Evolutionary conservation across 495 filamentous ascomycete species (phyloP).

Genomic region (Gamarada debralockiae): DNA sequence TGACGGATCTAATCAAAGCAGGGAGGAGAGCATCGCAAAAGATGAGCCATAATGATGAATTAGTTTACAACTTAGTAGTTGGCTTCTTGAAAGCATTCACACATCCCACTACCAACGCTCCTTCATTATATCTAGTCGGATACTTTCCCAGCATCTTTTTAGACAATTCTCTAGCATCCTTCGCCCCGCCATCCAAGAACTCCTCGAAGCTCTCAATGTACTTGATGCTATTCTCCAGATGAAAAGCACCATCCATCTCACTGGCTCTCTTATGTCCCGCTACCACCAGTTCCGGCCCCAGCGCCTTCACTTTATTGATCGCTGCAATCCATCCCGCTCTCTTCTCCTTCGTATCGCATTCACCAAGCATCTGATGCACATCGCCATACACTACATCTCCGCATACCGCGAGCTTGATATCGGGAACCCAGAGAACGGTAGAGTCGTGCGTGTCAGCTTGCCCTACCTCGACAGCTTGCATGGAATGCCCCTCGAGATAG

Average conservation of each 20-base stretch:
- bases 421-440: not conserved
- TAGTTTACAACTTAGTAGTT: too few relatives aligned
- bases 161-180: not conserved
- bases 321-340: slow-evolving; percentile 30
- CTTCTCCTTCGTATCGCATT: slow-evolving; percentile 25
- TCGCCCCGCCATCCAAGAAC: not conserved
- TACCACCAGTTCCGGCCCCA: slow-evolving; percentile 30
- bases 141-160: not conserved
- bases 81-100: not conserved
- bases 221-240: not conserved
- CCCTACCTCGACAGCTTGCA: slow-evolving; percentile 4
- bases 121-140: not conserved
- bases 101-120: not conserved
- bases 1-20: too few relatives aligned
- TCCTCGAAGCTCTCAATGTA: slow-evolving; percentile 4
- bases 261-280: slow-evolving; percentile 25
- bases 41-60: too few relatives aligned
- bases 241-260: not conserved
- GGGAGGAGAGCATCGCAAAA: too few relatives aligned
- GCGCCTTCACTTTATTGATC: slow-evolving; percentile 29
- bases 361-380: slow-evolving; percentile 31
- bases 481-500: not conserved
- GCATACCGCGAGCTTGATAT: not conserved
- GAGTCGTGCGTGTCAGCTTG: slow-evolving; percentile 3
- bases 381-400: slow-evolving; percentile 27